Evolutionary conservation across 306 rosid species (phyloP), one percentile per base, ranked within the genome.

Genomic region (Elaeagnus macrophylla): DNA sequence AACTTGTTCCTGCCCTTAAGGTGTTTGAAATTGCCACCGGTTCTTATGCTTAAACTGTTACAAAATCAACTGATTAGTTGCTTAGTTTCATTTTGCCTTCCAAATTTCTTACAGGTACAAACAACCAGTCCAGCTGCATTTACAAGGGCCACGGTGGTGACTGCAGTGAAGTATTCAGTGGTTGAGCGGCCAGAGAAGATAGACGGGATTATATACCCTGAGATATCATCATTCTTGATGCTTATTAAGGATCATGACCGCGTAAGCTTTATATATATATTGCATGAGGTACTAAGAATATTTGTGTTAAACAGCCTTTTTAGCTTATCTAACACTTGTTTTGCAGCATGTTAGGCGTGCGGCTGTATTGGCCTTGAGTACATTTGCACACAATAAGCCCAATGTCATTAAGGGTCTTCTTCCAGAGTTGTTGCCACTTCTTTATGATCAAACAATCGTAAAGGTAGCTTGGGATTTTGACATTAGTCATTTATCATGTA

Each of bases 281-380:
- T 60, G 53, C 48, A n/a, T 5, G 48, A 16, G 1, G 39, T 45
- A 11, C 37, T 46, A 42, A 45, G 17, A 3, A 45, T 45, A 45
- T 45, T 12, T 45, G 6, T 45, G 15, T 54, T 52, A 57, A 19
- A 35, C 50, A 47, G 46, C 50, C 53, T 58, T 68, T 11, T 66
- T 35, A 25, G 4, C 32, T 25, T 25, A 25, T 25, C 3, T 0
- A 5, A 25, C 2, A 20, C 4, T 25, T 25, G 2, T 25, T 25
- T 25, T 25, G 79, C 81, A 93, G 99, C 95, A 93, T 82, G 99
- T 88, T 45, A 84, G 99, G 74, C 95, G 99, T 65, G 99, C 99
- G 43, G 99, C 95, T 63, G 99, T 93, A 56, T 76, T 93, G 95
- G 96, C 95, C 52, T 73, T 93, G 62, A 93, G 93, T 75, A 93